Conservation (phyloP, 1,284 basidiomycete genomes). For the Schizopora paradoxa region DNA sequence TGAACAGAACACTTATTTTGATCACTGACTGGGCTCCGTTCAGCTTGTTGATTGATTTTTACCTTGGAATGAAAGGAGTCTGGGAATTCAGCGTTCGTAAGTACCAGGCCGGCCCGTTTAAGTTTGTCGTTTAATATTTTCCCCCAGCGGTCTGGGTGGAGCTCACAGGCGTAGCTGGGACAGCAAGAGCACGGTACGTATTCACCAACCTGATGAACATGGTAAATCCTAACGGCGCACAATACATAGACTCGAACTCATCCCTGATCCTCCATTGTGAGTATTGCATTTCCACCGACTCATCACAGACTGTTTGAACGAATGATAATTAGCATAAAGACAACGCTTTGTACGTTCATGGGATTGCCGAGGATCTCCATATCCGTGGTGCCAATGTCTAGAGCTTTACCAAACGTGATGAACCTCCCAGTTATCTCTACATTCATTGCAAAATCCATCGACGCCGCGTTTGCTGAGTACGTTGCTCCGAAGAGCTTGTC, state of each 20-base stretch:
- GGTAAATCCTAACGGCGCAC: not conserved
- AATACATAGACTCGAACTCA: conserved; percentile 61
- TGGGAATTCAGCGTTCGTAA: conserved; percentile 39
- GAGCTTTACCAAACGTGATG: conserved; percentile 70
- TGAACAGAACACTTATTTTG: conserved; percentile 1
- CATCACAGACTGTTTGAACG: conserved; percentile 30
- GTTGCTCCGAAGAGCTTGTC: conserved; percentile 72
- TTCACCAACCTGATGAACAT: not conserved
- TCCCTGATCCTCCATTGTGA: conserved; percentile 68
- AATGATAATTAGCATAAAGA: conserved; percentile 34
- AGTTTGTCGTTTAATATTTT: conserved; percentile 7
- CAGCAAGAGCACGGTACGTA: conserved; percentile 41
- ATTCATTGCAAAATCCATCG: conserved; percentile 74
- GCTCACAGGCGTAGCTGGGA: conserved; percentile 68
- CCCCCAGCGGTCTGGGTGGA: conserved; percentile 70
- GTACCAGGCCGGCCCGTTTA: too few species aligned
- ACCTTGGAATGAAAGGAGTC: conserved; percentile 48
- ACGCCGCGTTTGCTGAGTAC: conserved; percentile 55
- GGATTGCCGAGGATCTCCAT: conserved; percentile 75
- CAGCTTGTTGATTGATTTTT: conserved; percentile 67
- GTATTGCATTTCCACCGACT: conserved; percentile 24
- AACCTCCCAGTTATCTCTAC: conserved; percentile 73
- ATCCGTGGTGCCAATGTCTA: conserved; percentile 67
- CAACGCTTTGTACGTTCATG: conserved; percentile 56
- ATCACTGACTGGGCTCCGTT: not conserved